Evolutionary conservation across 2,329 filamentous ascomycete genomes (phyloP), one percentile per base, ranked within the genome.

Genomic region (Colletotrichum lentis): DNA sequence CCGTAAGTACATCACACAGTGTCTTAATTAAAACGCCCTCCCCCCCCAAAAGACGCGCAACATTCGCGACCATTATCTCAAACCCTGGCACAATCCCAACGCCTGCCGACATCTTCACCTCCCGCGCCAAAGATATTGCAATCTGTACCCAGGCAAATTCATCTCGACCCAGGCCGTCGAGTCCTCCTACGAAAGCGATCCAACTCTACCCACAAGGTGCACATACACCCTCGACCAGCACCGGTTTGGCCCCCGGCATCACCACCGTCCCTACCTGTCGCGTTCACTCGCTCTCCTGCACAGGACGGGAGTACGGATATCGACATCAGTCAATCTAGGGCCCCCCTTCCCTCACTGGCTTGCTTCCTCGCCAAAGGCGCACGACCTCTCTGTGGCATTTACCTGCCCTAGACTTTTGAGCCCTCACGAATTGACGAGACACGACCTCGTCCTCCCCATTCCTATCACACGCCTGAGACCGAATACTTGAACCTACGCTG

Each of bases 21-120:
- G 62, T 56, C 20, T 49, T 31, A 35, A 66, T 69, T 61, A 66
- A 69, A 63, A 53, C 66, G 50, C 53, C 50, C 43, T 46, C 37
- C 60, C 60, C 62, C 56, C 62, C 18, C 22, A 53, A 69, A 66
- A 53, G 66, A 69, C 66, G 66, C 66, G 66, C 62, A 62, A 65
- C 55, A 55, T 60, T 65, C 65, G 66, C 66, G 66, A 65, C 50
- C 37, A 24, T 37, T 44, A 52, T 66, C 44, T 66, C 56, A 66
- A 59, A 66, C 56, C 66, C 66, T 66, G 65, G 62, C 52, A 66
- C 65, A 62, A 50, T 47, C 47, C 65, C 53, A 50, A 24, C 54
- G 47, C 55, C 43, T 37, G 22, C 55, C 37, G n/a, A 55, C 50
- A 56, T 56, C 50, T 44, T 61, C 65, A 60, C 24, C 62, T 68